phyloP scores from a whole-genome alignment of 2,329 filamentous ascomycete species.

The Pseudogymnoascus sp. region DNA sequence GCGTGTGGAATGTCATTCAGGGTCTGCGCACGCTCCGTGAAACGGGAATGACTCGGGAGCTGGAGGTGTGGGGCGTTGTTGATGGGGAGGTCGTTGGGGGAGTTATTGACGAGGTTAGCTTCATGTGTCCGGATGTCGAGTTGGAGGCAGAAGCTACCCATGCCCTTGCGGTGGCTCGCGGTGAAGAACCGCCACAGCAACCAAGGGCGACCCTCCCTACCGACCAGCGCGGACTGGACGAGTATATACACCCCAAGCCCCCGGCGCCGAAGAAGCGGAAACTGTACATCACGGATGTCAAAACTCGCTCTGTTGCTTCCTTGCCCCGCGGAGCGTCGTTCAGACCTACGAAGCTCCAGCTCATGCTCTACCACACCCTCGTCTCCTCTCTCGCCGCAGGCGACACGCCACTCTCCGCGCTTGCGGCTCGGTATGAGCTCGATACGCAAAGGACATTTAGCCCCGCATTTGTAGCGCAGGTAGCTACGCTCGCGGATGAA shows the following conservation, averaged over 20 bases:
- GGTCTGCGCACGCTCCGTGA: slow-evolving; percentile 67
- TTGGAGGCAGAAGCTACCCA: slow-evolving; percentile 44
- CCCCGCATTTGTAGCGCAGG: slow-evolving; percentile 68
- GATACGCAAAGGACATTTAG: slow-evolving; percentile 61
- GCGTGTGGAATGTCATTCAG: slow-evolving; percentile 86
- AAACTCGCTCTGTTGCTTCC: slow-evolving; percentile 63
- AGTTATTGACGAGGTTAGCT: slow-evolving; percentile 78
- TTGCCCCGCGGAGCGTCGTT: slow-evolving; percentile 55
- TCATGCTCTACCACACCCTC: slow-evolving; percentile 83
- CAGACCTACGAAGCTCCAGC: slow-evolving; percentile 72
- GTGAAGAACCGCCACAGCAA: slow-evolving; percentile 33
- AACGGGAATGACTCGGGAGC: slow-evolving; percentile 63
- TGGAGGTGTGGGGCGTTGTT: slow-evolving; percentile 78
- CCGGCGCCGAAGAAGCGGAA: slow-evolving; percentile 19
- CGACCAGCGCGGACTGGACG: slow-evolving; percentile 25
- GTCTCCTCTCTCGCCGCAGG: slow-evolving; percentile 68
- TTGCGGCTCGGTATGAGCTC: slow-evolving; percentile 66
- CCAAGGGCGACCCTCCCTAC: slow-evolving; percentile 28
- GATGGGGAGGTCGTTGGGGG: slow-evolving; percentile 80
- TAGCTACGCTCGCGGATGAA: slow-evolving; percentile 60
- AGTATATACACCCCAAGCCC: slow-evolving; percentile 12
- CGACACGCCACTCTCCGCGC: slow-evolving; percentile 56
- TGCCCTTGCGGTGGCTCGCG: slow-evolving; percentile 22
- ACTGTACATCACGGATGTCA: slow-evolving; percentile 80
- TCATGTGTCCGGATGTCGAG: slow-evolving; percentile 63